These are phyloP conservation scores for Aegilops longissima DNA, from an alignment of 176 grass and related monocot species.

Conservation along the genomic window DNA sequence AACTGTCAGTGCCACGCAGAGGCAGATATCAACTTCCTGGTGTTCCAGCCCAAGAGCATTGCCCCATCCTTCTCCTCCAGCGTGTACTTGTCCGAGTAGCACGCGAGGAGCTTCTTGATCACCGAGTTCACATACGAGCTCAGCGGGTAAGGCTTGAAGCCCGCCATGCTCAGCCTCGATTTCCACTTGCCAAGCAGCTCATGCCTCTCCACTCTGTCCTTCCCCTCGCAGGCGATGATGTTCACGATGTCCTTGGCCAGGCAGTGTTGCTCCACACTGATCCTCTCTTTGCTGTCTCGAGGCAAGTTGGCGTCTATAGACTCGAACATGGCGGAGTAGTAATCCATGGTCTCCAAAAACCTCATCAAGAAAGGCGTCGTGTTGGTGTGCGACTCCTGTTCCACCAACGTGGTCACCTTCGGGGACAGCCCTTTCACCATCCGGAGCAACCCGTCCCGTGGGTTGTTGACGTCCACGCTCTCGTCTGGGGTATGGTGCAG, in stretches of 20 bases:
- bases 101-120: slow-evolving; percentile 77
- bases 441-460: slow-evolving; percentile 83
- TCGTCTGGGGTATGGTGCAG: slow-evolving; percentile 93
- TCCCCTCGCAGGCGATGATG: slow-evolving; percentile 91
- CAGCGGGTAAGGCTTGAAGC: slow-evolving; percentile 82
- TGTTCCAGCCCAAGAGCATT: slow-evolving; percentile 91
- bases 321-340: slow-evolving; percentile 96
- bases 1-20: slow-evolving; percentile 83
- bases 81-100: slow-evolving; percentile 87
- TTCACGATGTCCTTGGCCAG: slow-evolving; percentile 96
- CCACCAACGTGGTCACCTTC: slow-evolving; percentile 89
- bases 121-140: slow-evolving; percentile 90
- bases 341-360: slow-evolving; percentile 82
- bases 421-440: slow-evolving; percentile 91
- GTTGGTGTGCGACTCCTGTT: slow-evolving; percentile 98
- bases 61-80: slow-evolving; percentile 83
- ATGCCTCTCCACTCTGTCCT: slow-evolving; percentile 83
- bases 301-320: slow-evolving; percentile 69
- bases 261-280: slow-evolving; percentile 93
- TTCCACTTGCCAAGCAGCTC: slow-evolving; percentile 97
- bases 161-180: slow-evolving; percentile 91
- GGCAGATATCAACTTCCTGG: slow-evolving; percentile 90
- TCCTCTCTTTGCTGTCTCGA: slow-evolving; percentile 78
- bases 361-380: slow-evolving; percentile 84
- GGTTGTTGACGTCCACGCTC: slow-evolving; percentile 87